Evolutionary conservation across 805 yeast genomes (phyloP).

Genomic region (Cyberlindnera saturnus): DNA sequence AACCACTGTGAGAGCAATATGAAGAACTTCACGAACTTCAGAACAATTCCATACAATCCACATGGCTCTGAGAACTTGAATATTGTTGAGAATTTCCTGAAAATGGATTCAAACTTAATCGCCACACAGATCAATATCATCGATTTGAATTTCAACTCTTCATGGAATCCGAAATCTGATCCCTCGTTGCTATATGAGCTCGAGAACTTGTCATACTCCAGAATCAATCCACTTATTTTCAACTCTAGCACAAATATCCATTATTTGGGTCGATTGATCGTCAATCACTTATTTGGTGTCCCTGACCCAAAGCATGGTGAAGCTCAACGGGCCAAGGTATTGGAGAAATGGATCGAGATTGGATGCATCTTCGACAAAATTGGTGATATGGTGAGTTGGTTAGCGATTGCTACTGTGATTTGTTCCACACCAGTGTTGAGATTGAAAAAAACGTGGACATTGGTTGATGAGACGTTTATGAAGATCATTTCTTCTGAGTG

Average conservation of each 20-base stretch:
- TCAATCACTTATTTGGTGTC: constrained; percentile 62
- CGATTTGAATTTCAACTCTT: constrained; percentile 54
- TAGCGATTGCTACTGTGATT: constrained; percentile 77
- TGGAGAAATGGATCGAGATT: constrained; percentile 79
- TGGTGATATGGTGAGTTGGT: constrained; percentile 94
- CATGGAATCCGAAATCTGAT: constrained; percentile 80
- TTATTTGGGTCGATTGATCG: constrained; percentile 65
- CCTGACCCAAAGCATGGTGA: constrained; percentile 26
- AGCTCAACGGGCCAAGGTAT: constrained; percentile 49
- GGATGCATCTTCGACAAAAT: constrained; percentile 70
- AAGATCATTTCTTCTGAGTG: constrained; percentile 70
- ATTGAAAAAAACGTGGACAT: constrained; percentile 67
- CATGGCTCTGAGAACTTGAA: constrained; percentile 22
- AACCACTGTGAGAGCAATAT: constrained; percentile 43
- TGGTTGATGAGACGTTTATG: constrained; percentile 53
- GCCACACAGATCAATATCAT: constrained; percentile 62
- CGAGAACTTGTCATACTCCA: constrained; percentile 28
- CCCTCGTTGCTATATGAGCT: constrained; percentile 62
- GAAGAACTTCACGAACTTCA: constrained; percentile 29
- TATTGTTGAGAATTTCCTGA: constrained; percentile 44
- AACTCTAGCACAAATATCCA: constrained; percentile 63
- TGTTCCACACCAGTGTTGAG: constrained; percentile 81
- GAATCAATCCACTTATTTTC: constrained; percentile 72
- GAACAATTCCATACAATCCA: constrained; percentile 14
- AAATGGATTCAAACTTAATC: constrained; percentile 44